phyloP scores from a whole-genome alignment of 441 rosid species.

The Croton laevigatus region DNA sequence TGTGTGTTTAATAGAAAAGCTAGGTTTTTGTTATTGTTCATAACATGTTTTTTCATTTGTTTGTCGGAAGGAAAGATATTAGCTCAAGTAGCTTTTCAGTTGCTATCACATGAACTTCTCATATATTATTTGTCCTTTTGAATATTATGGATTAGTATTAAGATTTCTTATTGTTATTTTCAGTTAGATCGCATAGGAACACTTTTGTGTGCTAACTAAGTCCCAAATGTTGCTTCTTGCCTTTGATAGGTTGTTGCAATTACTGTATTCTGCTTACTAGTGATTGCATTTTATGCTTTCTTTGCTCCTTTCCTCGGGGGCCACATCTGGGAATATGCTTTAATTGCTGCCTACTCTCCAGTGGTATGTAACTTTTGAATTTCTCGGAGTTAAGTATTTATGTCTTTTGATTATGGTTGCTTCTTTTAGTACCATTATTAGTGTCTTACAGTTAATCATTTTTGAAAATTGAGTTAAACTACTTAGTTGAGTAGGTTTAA shows the following conservation, averaged over 20 bases:
- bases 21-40: neutral
- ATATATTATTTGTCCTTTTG: neutral
- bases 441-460: neutral
- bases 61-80: neutral
- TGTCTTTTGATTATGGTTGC: neutral
- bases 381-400: neutral
- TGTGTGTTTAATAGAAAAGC: neutral
- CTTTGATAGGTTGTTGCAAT: slow-evolving; percentile 82
- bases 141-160: neutral
- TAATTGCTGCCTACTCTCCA: slow-evolving; percentile 68
- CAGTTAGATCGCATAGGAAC: neutral
- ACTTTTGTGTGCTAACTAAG: neutral
- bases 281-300: slow-evolving; percentile 86
- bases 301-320: slow-evolving; percentile 94
- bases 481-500: neutral
- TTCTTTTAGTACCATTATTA: neutral
- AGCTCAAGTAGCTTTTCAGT: neutral
- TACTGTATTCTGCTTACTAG: slow-evolving; percentile 73
- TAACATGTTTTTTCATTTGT: neutral
- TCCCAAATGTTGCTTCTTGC: slow-evolving; percentile 18
- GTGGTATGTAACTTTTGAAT: slow-evolving; percentile 53
- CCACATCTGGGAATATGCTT: slow-evolving; percentile 54
- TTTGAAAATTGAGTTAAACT: neutral
- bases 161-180: neutral
- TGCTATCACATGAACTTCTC: neutral